Base-by-base conservation (phyloP, 257 asterid species). In the Solanum microdontum region DNA sequence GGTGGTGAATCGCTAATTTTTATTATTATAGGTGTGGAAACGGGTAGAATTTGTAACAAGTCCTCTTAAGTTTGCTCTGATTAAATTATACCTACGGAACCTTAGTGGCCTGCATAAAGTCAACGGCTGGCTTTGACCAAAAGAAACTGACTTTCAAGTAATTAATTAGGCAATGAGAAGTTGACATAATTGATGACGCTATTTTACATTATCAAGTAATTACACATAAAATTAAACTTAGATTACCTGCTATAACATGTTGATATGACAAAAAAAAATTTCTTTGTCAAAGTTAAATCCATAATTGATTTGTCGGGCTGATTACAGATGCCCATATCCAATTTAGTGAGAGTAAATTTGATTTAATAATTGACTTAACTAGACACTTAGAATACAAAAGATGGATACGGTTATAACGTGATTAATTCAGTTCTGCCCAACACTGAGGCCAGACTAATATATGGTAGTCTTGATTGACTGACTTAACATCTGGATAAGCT, bases 401-500 rank as follows among this genome's bases (percentile, higher is more conserved):
- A 45, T 14, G 68, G 17, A 28, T 45, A 45, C 26, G 24, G 4
- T 43, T 79, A 8, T 45, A 80, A 45, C 13, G 23, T 72, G 91
- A 73, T 45, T 45, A 45, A 45, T 43, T 12, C 43, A 66, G 86
- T 37, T 84, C 66, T 73, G 62, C 62, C 80, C 88, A 86, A 86
- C 80, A 74, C 13, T 13, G 87, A 34, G 28, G 34, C 34, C n/a
- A 45, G 77, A 74, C 58, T 45, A 74, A 74, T 36, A 82, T 45
- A 33, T 62, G 64, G 86, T 36, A 60, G 28, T 24, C 77, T 36
- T 5, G 34, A 55, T 86, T 73, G 89, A 88, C 75, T 86, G 91
- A 90, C 30, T 74, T 24, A 87, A 86, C 86, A 34, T 23, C 36
- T 7, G 45, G 86, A 32, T 89, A 11, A 48, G 87, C 48, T 77